Base-by-base conservation (phyloP, 176 grass and related monocot genomes). In the Alloteropsis semialata region DNA sequence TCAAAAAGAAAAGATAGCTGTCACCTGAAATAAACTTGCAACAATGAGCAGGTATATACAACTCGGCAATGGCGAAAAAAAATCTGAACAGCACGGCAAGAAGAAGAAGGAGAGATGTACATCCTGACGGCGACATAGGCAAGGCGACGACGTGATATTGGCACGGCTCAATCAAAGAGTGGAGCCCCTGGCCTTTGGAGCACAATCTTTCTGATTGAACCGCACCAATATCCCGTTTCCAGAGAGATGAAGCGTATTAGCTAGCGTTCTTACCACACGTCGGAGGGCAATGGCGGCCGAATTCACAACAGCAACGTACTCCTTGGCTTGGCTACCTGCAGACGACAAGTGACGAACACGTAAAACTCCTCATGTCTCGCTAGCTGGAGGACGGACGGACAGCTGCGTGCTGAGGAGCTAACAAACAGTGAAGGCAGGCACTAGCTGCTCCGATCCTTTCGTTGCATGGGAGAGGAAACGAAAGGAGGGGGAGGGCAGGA, bases 131-230 rank as follows among this genome's bases (percentile, higher is more conserved):
- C 0, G 2, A 25, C 24, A 70, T 24, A 66, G 14, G 11, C 75
- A 33, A 65, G 60, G 5, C 50, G 51, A 90, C 75, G 89, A 86
- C 87, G 93, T 90, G 93, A 95, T 95, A 95, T 95, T 95, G 93
- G 93, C 93, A 95, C 93, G 93, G 93, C 93, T 95, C 93, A 95
- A 92, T 90, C 82, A 85, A 95, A 95, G 87, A 84, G 81, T 70
- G 76, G 92, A 82, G 57, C 84, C 72, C 84, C 49, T 69, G 21
- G 73, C 6, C 14, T 79, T 70, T 15, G 87, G 77, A 86, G 65
- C 59, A 21, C 87, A 79, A 75, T 59, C 86, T 89, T 83, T 94
- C 92, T 92, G 88, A 92, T 94, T 94, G 92, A 94, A 94, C 92
- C 89, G 92, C 81, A 13, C 60, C 87, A 94, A 94, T 89, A 94